phyloP scores from a whole-genome alignment of 495 filamentous ascomycete genomes.

The Penicillium pulvis region DNA sequence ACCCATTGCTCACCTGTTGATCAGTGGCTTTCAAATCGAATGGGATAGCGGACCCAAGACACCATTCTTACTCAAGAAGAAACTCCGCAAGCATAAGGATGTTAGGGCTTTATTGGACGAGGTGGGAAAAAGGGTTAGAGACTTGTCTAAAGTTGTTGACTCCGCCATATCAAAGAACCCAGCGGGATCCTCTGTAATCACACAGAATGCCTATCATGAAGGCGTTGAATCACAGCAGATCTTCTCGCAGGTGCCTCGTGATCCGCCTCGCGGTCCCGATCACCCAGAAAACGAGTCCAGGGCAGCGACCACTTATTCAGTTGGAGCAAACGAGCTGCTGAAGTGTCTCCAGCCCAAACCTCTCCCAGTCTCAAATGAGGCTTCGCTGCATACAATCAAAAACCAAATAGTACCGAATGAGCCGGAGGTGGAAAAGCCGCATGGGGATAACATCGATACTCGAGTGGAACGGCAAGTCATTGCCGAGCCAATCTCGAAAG shows the following conservation, averaged over 20 bases:
- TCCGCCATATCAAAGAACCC: neutral
- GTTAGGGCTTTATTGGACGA: conserved; percentile 23
- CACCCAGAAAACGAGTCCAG: neutral
- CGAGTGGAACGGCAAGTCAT: neutral
- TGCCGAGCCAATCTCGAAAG: neutral
- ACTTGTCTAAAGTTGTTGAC: neutral
- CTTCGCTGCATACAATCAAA: neutral
- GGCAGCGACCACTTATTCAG: neutral
- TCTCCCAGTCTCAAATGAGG: neutral
- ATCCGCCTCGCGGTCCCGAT: neutral
- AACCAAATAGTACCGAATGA: neutral
- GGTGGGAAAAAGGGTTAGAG: conserved; percentile 9
- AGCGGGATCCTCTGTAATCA: neutral
- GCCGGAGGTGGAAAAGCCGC: neutral
- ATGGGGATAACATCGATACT: too few relatives aligned
- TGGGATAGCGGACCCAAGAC: conserved; percentile 30
- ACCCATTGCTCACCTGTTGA: conserved; percentile 34
- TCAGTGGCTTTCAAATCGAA: conserved; percentile 38
- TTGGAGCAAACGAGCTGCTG: conserved; percentile 12
- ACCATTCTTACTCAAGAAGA: conserved; percentile 16
- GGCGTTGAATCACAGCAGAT: conserved; percentile 16
- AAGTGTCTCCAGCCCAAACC: conserved; percentile 8
- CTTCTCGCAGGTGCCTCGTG: conserved; percentile 9
- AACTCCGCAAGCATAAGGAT: conserved; percentile 18
- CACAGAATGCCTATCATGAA: neutral